A percentile compares a stretch with the other conserved stretches of the same genome.
phyloP scores from a whole-genome alignment of 805 yeast genomes.

The Myxozyma vanderwaltii region DNA sequence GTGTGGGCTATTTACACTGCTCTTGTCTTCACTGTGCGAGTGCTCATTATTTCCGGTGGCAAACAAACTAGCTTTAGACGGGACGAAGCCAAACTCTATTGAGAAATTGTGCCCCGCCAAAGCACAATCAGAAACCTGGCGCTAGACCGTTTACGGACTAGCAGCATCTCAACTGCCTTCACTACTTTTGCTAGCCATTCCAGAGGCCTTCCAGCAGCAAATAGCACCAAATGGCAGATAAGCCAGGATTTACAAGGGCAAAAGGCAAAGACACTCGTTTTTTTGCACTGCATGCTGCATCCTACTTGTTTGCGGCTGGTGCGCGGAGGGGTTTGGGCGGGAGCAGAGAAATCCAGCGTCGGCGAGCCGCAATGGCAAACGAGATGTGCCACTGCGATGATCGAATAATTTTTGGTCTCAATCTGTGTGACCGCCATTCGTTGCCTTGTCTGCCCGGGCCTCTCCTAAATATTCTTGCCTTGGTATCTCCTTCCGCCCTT shows the following conservation, averaged over 20 bases:
- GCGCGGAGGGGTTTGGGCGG: no score
- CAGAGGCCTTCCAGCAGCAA: no score
- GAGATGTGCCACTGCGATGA: constrained; percentile 17
- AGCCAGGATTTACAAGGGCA: no score
- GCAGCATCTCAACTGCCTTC: not conserved
- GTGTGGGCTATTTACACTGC: not conserved
- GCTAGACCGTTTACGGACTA: not conserved
- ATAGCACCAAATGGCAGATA: no score
- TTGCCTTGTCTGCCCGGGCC: constrained; percentile 6
- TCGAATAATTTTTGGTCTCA: constrained; percentile 17
- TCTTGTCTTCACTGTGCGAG: not conserved
- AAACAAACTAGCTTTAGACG: not conserved
- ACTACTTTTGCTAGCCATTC: no score
- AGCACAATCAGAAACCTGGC: not conserved
- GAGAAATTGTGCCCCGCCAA: not conserved
- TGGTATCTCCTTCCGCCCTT: not conserved
- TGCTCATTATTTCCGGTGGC: not conserved
- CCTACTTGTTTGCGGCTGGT: no score
- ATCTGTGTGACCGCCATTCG: constrained; percentile 12
- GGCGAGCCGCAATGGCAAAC: not conserved
- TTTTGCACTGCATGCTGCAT: no score
- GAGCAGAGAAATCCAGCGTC: no score
- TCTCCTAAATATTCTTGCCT: not conserved
- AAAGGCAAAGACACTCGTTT: no score
- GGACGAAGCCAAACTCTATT: not conserved